phyloP scores from a whole-genome alignment of 1,139 yeast species.

The Candida pseudoviswanathii region DNA sequence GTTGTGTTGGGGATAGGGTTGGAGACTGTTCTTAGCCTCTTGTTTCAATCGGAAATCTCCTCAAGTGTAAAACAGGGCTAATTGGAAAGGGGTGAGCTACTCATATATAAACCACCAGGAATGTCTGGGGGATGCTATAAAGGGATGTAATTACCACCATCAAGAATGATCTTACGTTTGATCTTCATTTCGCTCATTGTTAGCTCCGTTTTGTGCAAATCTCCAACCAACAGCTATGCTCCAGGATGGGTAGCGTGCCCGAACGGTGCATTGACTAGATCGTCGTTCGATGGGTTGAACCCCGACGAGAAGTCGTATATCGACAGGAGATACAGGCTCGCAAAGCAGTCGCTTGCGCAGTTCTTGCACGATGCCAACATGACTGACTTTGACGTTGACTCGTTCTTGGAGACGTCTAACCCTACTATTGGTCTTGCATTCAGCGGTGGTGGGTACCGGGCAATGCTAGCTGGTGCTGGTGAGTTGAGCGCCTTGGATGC shows the following conservation, averaged over 20 bases:
- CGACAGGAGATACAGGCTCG: slow-evolving; percentile 49
- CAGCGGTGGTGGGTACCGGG: slow-evolving; percentile 92
- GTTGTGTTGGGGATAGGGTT: not conserved
- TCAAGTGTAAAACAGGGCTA: not conserved
- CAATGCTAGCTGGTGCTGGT: slow-evolving; percentile 91
- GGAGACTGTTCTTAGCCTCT: not conserved
- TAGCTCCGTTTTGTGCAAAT: slow-evolving; percentile 15
- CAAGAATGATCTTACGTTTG: not conserved
- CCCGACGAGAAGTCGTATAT: slow-evolving; percentile 43
- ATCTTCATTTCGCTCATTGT: not conserved
- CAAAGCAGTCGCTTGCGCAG: slow-evolving; percentile 53
- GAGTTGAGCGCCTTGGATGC: slow-evolving; percentile 77
- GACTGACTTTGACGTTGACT: slow-evolving; percentile 56
- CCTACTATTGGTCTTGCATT: slow-evolving; percentile 68
- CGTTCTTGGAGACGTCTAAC: slow-evolving; percentile 34
- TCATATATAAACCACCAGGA: not conserved
- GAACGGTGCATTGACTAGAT: slow-evolving; percentile 32
- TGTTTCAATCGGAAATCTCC: not conserved
- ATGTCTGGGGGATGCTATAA: not conserved
- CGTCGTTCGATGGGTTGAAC: slow-evolving; percentile 35
- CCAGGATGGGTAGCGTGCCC: slow-evolving; percentile 68
- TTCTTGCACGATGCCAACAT: slow-evolving; percentile 62
- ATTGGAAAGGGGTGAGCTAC: too few species aligned
- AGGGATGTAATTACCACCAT: not conserved
- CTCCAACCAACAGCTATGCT: slow-evolving; percentile 64